Base-by-base conservation (phyloP, 2,329 filamentous ascomycete genomes). In the Colletotrichum gigasporum region DNA sequence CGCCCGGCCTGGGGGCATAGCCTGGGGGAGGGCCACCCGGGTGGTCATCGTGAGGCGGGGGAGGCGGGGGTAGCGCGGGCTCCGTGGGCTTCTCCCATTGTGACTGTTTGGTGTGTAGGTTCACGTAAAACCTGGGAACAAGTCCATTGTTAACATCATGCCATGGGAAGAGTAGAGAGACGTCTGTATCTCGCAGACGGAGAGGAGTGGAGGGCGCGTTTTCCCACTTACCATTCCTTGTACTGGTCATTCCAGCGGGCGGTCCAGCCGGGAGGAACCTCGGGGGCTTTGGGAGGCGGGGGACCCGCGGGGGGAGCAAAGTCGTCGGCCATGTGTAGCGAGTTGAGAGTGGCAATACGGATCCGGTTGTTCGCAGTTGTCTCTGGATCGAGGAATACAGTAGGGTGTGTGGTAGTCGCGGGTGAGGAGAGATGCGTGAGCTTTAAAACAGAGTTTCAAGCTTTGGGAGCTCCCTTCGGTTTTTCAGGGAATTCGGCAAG, bases 201-300 rank as follows among this genome's bases (percentile, higher is more conserved):
- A n/a, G n/a, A n/a, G n/a, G n/a, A n/a, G n/a, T n/a, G n/a, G n/a
- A n/a, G n/a, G n/a, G n/a, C n/a, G n/a, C n/a, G n/a, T n/a, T n/a
- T n/a, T n/a, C n/a, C n/a, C n/a, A 16, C 80, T 69, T 74, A 89
- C 90, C 92, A 97, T 85, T 96, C 91, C 72, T 90, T 90, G 82
- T 97, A 97, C 73, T 96, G 89, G 0, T 91, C 88, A 77, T 97
- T 96, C 87, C 90, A 97, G 68, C 93, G 87, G 10, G 90, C 91
- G 73, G 92, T 89, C 92, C 93, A 97, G 71, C 94, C 94, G 28
- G 76, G 72, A 57, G 79, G 79, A 7, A 82, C 79, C 71, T 92
- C 90, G 2, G 92, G 93, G 2, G 86, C 84, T 73, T 80, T 83
- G 67, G 85, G 85, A 51, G 86, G 85, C 69, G 86, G 85, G 47